Evolutionary conservation across 257 asterid genomes (phyloP).

Genomic region (Solanum medicagineum): DNA sequence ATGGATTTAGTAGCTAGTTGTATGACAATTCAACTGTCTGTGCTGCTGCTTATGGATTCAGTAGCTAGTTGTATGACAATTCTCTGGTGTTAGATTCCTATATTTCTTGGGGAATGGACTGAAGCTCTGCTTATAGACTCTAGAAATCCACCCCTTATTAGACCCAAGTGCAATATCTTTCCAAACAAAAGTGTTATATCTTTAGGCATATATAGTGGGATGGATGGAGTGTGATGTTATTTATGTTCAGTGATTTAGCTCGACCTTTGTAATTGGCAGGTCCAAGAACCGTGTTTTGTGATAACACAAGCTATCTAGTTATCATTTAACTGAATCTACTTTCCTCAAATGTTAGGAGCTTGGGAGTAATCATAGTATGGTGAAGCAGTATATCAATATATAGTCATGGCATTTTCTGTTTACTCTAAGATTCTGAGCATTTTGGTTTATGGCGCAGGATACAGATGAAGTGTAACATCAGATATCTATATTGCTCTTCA

Average conservation of each 20-base stretch:
- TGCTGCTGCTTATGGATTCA: no score
- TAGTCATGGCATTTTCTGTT: neutral
- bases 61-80: neutral
- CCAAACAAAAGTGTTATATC: no score
- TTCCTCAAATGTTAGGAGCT: neutral
- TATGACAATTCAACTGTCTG: neutral
- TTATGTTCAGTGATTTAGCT: neutral
- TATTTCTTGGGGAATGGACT: no score
- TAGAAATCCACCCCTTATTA: no score
- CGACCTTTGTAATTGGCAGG: constrained; percentile 37
- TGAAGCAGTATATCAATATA: neutral
- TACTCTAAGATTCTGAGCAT: neutral
- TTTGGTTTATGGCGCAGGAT: constrained; percentile 41
- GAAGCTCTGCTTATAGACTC: no score
- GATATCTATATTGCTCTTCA: constrained; percentile 69
- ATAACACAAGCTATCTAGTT: constrained; percentile 44
- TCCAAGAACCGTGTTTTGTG: constrained; percentile 88
- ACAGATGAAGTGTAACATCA: constrained; percentile 80
- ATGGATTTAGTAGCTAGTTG: neutral
- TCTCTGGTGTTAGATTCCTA: neutral
- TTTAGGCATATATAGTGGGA: neutral
- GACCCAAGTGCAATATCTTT: no score
- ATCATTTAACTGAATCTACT: neutral
- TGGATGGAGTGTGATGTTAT: neutral
- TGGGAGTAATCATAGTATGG: neutral